Evolutionary conservation across 2,329 filamentous ascomycete species (phyloP).

Genomic region (Talaromyces sp.): DNA sequence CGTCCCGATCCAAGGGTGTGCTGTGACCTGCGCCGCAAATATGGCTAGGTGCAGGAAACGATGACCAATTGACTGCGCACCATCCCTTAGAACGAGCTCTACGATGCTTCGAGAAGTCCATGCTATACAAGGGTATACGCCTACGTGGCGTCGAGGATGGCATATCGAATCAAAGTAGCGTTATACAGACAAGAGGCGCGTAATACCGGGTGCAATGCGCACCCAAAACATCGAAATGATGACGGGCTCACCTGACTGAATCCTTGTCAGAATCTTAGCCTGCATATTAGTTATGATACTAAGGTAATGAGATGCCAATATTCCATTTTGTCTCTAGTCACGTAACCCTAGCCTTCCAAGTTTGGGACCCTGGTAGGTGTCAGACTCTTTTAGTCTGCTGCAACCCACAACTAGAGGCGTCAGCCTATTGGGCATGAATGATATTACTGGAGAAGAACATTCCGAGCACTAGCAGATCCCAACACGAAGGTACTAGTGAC

Average conservation of each 20-base stretch:
- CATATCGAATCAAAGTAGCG: not conserved
- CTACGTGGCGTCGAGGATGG: not conserved
- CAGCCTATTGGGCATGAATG: not conserved
- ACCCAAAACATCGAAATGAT: not conserved
- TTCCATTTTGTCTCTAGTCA: not conserved
- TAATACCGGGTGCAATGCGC: not conserved
- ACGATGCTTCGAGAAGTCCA: not conserved
- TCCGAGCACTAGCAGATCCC: not conserved
- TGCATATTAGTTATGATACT: not conserved
- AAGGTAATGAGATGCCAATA: not conserved
- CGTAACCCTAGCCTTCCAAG: not conserved
- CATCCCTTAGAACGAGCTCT: not conserved
- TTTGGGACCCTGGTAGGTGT: not conserved
- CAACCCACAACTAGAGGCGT: not conserved
- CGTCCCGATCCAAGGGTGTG: not conserved
- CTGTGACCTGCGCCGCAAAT: not conserved
- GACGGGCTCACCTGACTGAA: constrained; percentile 1
- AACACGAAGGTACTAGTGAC: not conserved
- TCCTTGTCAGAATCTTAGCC: not conserved
- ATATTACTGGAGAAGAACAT: not conserved
- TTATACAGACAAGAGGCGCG: not conserved
- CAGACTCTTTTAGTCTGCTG: constrained; percentile 1
- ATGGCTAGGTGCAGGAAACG: not conserved
- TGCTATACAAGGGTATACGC: not conserved
- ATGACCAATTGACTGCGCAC: not conserved